Base-by-base conservation (phyloP, 495 filamentous ascomycete genomes). In the Tuber melanosporum region DNA sequence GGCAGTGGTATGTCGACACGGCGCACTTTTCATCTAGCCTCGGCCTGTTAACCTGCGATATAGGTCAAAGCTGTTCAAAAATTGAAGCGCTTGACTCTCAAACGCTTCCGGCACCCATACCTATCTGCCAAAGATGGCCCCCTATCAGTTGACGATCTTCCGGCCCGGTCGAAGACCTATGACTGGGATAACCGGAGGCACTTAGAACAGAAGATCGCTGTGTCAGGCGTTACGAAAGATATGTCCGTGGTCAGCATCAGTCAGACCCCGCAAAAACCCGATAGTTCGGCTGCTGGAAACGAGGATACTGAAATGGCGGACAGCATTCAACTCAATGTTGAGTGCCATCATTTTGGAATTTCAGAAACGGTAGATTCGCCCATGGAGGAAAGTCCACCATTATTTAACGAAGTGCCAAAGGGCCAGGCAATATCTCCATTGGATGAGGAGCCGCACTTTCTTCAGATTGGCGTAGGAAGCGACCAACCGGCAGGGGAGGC, bases 31-130 rank as follows among this genome's bases (percentile, higher is more conserved):
- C 57, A 43, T 12, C 4, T 70, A 52, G 15, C n/a, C 5, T 8
- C 3, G 42, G 52, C 73, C 82, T 72, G 82, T 47, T 73, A 46
- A 20, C 44, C 36, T 46, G 32, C 7, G n/a, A 26, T 42, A 97
- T 44, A 97, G 93, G 92, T 99, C 88, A 95, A 91, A 91, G 95
- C 95, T 14, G 95, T 96, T 47, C 90, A 89, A 74, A 92, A 91
- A 73, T 97, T 98, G 85, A 97, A 97, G 80, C 86, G 87, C 36
- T 82, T 92, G 2, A 82, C 88, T 49, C 84, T 86, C 71, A 77
- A 77, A 69, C 79, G 78, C n/a, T 73, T 76, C 26, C 72, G 73
- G 47, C 71, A 73, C 26, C 70, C 75, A 17, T 41, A 70, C 19
- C 62, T 66, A 19, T 32, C 72, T 42, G 20, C 71, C 14, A 47